Base-by-base conservation (phyloP, 129 eudicot species). In the Chrysanthemum lavandulifolium region DNA sequence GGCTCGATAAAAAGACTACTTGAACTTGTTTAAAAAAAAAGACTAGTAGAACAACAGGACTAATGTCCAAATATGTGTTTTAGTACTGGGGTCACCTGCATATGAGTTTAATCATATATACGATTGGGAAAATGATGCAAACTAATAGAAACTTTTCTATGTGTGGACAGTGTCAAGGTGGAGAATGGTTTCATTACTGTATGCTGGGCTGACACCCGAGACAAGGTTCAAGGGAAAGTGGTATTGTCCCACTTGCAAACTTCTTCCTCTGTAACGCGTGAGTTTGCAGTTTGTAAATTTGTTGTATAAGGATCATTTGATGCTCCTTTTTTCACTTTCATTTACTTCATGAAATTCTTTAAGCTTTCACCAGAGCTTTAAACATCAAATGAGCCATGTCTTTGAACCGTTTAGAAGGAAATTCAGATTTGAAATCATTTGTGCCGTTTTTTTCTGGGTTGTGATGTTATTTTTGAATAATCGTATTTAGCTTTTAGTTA, bases 171-270 rank as follows among this genome's bases (percentile, higher is more conserved):
- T 94, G 98, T 78, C 97, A 90, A 88, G 98, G 96, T 13, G 98
- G 98, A 4, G 97, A 94, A 73, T 94, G 98, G 98, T 94, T 94
- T 68, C 98, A 94, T 79, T 94, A 94, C 81, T 67, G 9, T 94
- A 97, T 74, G 98, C 90, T 49, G 98, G 98, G 33, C 87, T 94
- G 16, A 94, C 98, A 27, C 96, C 97, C n/a, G 98, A 94, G 78
- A 94, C 98, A n/a, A 88, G 98, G 82, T 94, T 90, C 68, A 88
- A 88, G 84, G 98, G 97, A 64, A 90, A 94, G 85, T 94, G 98
- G 97, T 94, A 81, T 76, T 94, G 98, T 72, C 98, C 98, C 15
- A 88, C 98, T n/a, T 94, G 98, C 86, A 79, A 85, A 82, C 89
- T 86, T 63, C 74, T 81, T 58, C 89, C 84, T 2, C 29, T 57